Base-by-base conservation (phyloP, 768 basidiomycete genomes). In the Mycena alexandri region DNA sequence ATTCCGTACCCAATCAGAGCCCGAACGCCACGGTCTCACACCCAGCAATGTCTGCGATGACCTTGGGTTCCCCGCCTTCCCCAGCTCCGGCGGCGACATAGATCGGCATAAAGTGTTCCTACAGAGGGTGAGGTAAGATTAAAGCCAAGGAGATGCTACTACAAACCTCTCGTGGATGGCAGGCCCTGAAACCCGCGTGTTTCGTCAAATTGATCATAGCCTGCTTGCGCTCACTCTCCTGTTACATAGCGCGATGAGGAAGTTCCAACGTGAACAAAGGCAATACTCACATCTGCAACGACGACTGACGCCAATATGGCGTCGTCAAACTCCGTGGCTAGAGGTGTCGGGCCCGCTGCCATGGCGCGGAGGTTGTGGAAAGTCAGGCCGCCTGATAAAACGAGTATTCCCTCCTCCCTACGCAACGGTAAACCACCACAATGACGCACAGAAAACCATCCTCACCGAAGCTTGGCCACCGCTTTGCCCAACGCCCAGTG, bases 21-120 rank as follows among this genome's bases (percentile, higher is more conserved):
- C 73, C 90, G 77, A 93, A 93, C 46, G 88, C 90, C 68, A 90
- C 80, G 17, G 90, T 89, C n/a, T 87, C 85, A 19, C 84, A 81
- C 5, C 89, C 90, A 71, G 89, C 89, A 57, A 86, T 71, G 36
- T 84, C 86, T 41, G 81, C 78, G 29, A 92, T 61, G 12, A 89
- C 80, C 71, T 77, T 80, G 10, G 83, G 83, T 38, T 81, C 78
- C 2, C 86, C 88, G 8, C 58, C 57, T 47, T 87, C 90, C 11
- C 89, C 90, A 10, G 91, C 93, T 4, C 91, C 93, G 3, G 88
- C 90, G 5, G 90, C 92, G 46, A 94, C 82, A 75, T 93, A 93
- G 17, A 95, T 68, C 12, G 94, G 93, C 17, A 94, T 82, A 72
- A 95, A 93, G 73, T 95, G 93, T 33, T 96, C 94, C 58, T 61